These are phyloP conservation scores for Lipomyces mesembrius DNA, from an alignment of 805 yeast genomes.

Conservation along the genomic window DNA sequence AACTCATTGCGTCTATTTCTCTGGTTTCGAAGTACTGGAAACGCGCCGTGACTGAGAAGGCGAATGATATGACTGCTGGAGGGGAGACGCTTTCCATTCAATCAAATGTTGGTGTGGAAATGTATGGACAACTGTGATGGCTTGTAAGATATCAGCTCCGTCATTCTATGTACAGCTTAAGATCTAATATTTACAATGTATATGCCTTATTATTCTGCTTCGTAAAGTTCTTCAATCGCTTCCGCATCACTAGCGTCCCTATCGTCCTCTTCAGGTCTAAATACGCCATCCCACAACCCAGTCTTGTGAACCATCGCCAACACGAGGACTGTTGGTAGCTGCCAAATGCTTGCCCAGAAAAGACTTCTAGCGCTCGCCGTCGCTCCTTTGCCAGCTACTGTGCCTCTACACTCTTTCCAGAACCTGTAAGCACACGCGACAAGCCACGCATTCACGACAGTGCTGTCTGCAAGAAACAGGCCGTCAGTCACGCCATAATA, in stretches of 20 bases:
- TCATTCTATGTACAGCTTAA: not conserved
- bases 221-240: constrained; percentile 1
- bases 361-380: constrained; percentile 76
- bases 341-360: constrained; percentile 95
- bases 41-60: no score
- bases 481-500: constrained; percentile 83
- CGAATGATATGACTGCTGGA: no score
- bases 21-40: no score
- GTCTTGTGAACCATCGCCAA: constrained; percentile 93
- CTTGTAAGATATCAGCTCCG: not conserved
- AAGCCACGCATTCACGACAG: constrained; percentile 84
- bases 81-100: no score
- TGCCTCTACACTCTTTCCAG: constrained; percentile 68
- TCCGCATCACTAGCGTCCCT: not conserved
- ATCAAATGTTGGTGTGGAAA: no score
- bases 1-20: no score
- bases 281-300: constrained; percentile 89
- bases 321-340: constrained; percentile 84
- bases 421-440: constrained; percentile 76
- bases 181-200: not conserved
- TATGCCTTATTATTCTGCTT: not conserved
- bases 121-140: no score
- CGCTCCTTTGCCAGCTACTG: constrained; percentile 18
- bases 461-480: constrained; percentile 79
- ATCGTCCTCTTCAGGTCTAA: constrained; percentile 30